Percentiles rank a stretch among this genome's conserved stretches.
These are phyloP conservation scores for Fusarium illudens DNA, from an alignment of 2,329 filamentous ascomycete species.

Conservation along the genomic window DNA sequence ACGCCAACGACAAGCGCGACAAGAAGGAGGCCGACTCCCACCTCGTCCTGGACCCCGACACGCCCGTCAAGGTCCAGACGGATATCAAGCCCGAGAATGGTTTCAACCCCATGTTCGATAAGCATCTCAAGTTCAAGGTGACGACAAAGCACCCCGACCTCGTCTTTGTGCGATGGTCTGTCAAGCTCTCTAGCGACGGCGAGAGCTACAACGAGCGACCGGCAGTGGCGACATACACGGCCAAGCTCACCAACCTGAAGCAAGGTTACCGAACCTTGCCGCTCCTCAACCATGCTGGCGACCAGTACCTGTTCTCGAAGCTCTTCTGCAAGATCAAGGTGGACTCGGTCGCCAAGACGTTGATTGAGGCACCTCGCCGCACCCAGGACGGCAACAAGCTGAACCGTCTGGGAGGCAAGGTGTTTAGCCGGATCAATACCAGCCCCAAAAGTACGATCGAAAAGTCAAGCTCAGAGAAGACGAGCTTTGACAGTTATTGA, in stretches of 20 bases:
- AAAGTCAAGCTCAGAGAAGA: slow-evolving; percentile 60
- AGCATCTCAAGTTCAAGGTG: slow-evolving; percentile 79
- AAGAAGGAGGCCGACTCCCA: slow-evolving; percentile 78
- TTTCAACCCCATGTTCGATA: slow-evolving; percentile 90
- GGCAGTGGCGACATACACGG: slow-evolving; percentile 87
- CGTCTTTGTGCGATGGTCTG: slow-evolving; percentile 91
- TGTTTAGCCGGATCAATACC: slow-evolving; percentile 63
- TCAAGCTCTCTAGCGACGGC: slow-evolving; percentile 85
- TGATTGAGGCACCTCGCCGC: slow-evolving; percentile 59
- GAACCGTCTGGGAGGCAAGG: slow-evolving; percentile 64
- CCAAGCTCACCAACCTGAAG: slow-evolving; percentile 88
- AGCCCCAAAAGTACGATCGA: slow-evolving; percentile 64
- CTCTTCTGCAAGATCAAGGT: slow-evolving; percentile 89
- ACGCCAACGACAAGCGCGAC: slow-evolving; percentile 91
- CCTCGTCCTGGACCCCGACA: slow-evolving; percentile 52
- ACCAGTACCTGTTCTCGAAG: slow-evolving; percentile 94
- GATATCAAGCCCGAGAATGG: slow-evolving; percentile 86
- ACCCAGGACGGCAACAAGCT: slow-evolving; percentile 59
- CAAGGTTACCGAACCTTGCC: slow-evolving; percentile 94
- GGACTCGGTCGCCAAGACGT: slow-evolving; percentile 64
- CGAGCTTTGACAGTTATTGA: slow-evolving; percentile 54
- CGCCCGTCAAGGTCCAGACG: slow-evolving; percentile 81
- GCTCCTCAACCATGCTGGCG: slow-evolving; percentile 85
- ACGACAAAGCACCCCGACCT: slow-evolving; percentile 95
- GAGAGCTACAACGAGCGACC: slow-evolving; percentile 67